Conservation (phyloP, 305 asterid genomes). For the Fraxinus albicans region DNA sequence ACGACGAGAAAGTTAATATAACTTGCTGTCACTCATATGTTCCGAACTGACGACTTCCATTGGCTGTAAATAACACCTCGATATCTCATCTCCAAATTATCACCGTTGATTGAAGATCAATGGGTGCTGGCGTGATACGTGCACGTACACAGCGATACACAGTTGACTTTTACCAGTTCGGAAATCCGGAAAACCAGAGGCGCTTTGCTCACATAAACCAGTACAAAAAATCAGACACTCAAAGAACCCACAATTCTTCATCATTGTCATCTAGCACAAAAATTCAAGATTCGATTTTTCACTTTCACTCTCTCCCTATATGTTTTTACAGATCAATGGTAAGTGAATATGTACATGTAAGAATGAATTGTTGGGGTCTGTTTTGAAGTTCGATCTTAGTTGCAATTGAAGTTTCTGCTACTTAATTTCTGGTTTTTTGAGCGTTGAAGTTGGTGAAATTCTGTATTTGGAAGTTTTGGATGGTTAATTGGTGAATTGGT, state of each 20-base stretch:
- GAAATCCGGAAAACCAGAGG: not conserved
- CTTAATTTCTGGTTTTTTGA: not conserved
- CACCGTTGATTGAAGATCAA: not conserved
- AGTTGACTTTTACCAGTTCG: not conserved
- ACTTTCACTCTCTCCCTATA: not conserved
- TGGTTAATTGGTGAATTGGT: not conserved
- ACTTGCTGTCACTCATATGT: not conserved
- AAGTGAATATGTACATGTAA: not conserved
- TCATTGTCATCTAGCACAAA: not conserved
- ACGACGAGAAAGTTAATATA: not conserved
- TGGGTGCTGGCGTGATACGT: too few species aligned
- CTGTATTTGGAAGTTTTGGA: not conserved
- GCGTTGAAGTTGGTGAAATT: not conserved
- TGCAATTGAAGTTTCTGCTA: not conserved
- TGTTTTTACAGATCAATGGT: not conserved
- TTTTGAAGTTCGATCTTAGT: not conserved
- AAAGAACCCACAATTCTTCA: not conserved
- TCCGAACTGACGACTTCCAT: not conserved
- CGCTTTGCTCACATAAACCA: not conserved
- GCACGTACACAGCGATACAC: not conserved
- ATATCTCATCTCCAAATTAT: not conserved
- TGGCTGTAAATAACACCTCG: not conserved
- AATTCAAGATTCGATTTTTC: not conserved
- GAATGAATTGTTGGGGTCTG: not conserved
- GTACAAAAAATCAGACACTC: not conserved